phyloP scores from a whole-genome alignment of 1,284 basidiomycete species.

The Puccinia hordei region DNA sequence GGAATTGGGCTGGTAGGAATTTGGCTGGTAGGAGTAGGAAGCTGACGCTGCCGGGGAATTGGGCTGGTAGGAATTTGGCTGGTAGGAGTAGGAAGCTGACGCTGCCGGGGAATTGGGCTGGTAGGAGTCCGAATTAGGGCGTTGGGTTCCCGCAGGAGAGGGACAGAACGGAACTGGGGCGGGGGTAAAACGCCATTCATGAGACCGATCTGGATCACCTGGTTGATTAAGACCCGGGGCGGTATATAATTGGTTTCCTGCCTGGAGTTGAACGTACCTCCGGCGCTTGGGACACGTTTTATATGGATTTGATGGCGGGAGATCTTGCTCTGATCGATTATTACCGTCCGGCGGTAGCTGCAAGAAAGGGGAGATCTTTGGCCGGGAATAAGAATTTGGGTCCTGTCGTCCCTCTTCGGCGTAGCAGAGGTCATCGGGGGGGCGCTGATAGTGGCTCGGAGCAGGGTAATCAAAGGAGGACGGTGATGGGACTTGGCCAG shows the following conservation, averaged over 20 bases:
- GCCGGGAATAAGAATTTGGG: conserved; percentile 1
- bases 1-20: no score
- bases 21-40: no score
- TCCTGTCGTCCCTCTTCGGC: conserved; percentile 9
- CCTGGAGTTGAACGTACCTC: conserved; percentile 18
- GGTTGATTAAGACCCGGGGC: conserved; percentile 2
- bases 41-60: no score
- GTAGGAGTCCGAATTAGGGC: neutral
- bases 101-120: neutral
- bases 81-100: neutral
- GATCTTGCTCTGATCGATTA: conserved; percentile 1
- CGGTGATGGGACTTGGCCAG: neutral
- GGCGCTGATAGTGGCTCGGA: neutral
- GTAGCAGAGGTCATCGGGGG: neutral
- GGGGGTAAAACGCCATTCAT: conserved; percentile 11
- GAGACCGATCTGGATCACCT: neutral
- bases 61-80: neutral
- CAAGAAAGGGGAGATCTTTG: conserved; percentile 15
- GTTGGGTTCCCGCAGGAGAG: neutral
- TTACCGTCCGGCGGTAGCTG: neutral
- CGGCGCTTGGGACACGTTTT: neutral
- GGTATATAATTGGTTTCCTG: neutral
- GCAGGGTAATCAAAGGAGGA: neutral
- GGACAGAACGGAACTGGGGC: conserved; percentile 1
- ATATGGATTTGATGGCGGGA: conserved; percentile 23